phyloP scores from a whole-genome alignment of 2,329 filamentous ascomycete species.

The Trichoderma arundinaceum region DNA sequence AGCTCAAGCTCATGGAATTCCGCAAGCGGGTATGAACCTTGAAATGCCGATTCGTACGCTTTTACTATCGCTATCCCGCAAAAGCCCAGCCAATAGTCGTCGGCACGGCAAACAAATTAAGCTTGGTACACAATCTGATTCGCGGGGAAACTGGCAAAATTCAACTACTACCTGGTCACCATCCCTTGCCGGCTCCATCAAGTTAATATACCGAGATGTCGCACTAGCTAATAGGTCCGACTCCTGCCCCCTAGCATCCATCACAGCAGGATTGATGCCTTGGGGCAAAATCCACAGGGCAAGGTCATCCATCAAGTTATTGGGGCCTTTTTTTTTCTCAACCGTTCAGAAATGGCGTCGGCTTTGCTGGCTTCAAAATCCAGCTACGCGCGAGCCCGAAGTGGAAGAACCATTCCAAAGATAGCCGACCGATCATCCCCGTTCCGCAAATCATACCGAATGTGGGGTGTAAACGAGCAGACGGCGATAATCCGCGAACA shows the following conservation, averaged over 20 bases:
- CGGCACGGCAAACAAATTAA: slow-evolving; percentile 1
- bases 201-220: slow-evolving; percentile 28
- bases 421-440: slow-evolving; percentile 26
- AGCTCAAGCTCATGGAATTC: background rate
- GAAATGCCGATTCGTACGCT: slow-evolving; percentile 7
- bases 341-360: background rate
- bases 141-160: slow-evolving; percentile 22
- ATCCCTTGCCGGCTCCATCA: slow-evolving; percentile 17
- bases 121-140: slow-evolving; percentile 21
- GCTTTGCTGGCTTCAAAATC: background rate
- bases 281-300: background rate
- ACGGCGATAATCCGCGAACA: slow-evolving; percentile 28
- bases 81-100: background rate
- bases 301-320: background rate
- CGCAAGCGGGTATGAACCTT: background rate
- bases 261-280: slow-evolving; percentile 1
- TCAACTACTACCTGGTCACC: slow-evolving; percentile 1
- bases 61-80: background rate
- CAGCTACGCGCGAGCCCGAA: slow-evolving; percentile 4
- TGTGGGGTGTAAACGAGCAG: slow-evolving; percentile 15
- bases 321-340: background rate
- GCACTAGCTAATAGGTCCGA: slow-evolving; percentile 31
- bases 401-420: background rate
- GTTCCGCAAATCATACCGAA: slow-evolving; percentile 4
- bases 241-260: slow-evolving; percentile 18